Evolutionary conservation across 2,329 filamentous ascomycete species (phyloP).

Genomic region (Aspergillus pseudotamarii): DNA sequence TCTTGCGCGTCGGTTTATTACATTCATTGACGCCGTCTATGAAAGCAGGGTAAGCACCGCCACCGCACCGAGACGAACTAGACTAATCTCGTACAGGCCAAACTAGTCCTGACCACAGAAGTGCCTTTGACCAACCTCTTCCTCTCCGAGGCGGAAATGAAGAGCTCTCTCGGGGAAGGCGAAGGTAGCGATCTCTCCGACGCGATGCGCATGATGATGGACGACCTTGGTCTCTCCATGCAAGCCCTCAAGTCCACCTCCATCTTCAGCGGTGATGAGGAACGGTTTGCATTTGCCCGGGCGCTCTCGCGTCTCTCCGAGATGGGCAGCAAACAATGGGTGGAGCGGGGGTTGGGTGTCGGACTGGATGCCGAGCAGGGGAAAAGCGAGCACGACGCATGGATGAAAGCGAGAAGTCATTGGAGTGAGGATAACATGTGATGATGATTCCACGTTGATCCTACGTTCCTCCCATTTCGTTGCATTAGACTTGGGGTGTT

Average conservation of each 20-base stretch:
- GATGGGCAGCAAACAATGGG: slow-evolving; percentile 95
- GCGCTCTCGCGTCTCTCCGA: slow-evolving; percentile 82
- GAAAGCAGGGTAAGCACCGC: slow-evolving; percentile 60
- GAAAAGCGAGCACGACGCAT: slow-evolving; percentile 50
- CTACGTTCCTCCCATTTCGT: background rate
- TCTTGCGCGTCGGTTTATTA: slow-evolving; percentile 90
- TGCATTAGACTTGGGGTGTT: background rate
- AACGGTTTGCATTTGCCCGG: slow-evolving; percentile 92
- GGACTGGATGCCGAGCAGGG: slow-evolving; percentile 49
- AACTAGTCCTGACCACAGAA: slow-evolving; percentile 88
- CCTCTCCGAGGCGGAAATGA: slow-evolving; percentile 71
- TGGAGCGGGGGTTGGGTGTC: slow-evolving; percentile 70
- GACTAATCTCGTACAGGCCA: slow-evolving; percentile 62
- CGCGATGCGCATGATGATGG: slow-evolving; percentile 78
- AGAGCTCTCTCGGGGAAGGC: slow-evolving; percentile 56
- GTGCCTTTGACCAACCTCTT: slow-evolving; percentile 86
- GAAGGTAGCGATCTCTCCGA: slow-evolving; percentile 61
- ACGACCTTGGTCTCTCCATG: slow-evolving; percentile 84
- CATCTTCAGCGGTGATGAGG: slow-evolving; percentile 92
- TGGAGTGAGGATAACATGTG: slow-evolving; percentile 55
- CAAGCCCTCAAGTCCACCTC: slow-evolving; percentile 79
- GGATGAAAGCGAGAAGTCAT: slow-evolving; percentile 51
- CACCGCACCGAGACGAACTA: background rate
- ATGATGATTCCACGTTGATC: background rate
- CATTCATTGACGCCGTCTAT: slow-evolving; percentile 95